Evolutionary conservation across 1,139 yeast species (phyloP).

Genomic region (Hansenula anomala): DNA sequence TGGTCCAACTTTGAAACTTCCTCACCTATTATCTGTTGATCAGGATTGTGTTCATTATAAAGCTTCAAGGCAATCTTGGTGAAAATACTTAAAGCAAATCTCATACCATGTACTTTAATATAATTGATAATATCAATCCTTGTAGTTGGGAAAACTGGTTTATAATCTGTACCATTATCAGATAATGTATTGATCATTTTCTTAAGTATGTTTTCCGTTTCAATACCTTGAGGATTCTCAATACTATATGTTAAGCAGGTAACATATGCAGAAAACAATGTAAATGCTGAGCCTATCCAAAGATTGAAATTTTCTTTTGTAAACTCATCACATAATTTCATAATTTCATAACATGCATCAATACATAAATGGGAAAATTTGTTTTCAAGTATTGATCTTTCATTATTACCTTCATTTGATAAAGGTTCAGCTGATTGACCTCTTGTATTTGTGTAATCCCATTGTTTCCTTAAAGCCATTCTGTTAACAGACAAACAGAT

Average conservation of each 20-base stretch:
- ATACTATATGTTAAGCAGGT: neutral
- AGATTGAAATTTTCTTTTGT: neutral
- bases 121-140: neutral
- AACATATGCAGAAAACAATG: constrained; percentile 1
- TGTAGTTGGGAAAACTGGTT: neutral
- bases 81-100: neutral
- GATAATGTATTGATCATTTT: neutral
- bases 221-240: neutral
- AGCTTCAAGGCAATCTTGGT: neutral
- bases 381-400: neutral
- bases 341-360: neutral
- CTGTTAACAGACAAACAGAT: neutral
- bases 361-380: neutral
- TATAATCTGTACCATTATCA: neutral
- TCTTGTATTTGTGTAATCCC: no score
- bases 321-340: neutral
- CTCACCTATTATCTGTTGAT: neutral
- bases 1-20: neutral
- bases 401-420: no score
- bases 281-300: neutral
- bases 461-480: neutral
- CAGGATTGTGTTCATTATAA: neutral
- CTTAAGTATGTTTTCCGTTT: neutral
- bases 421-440: no score
- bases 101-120: neutral